Evolutionary conservation across 495 filamentous ascomycete species (phyloP), one percentile per base, ranked within the genome.

Genomic region (Penicillium subrubescens): DNA sequence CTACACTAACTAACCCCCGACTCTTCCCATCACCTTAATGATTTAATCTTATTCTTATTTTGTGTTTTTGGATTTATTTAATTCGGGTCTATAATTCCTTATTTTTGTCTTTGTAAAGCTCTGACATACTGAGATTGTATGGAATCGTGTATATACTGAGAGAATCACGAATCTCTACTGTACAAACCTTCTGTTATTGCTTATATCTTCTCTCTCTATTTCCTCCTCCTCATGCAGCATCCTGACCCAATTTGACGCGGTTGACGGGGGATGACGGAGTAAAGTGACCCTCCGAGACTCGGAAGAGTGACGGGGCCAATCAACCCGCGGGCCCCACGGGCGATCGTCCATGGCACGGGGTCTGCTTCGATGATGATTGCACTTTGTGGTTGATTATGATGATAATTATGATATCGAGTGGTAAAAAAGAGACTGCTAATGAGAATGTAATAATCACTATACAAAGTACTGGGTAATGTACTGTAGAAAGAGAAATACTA

Each of bases 341-440:
- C 43, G 61, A 72, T 72, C 64, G 62, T 59, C 69, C 67, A 68
- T 68, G 68, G 66, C 61, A 67, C 64, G 56, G 61, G 25, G 51
- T 58, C 15, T 46, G 52, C 33, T 70, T 70, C 65, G 65, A 70
- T 70, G 57, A 66, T 70, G 67, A 65, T 63, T 65, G 53, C 57
- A 69, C 56, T 66, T 31, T 31, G 25, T 5, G 21, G 23, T 29
- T 17, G 31, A 33, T 33, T 33, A 33, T 33, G 31, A 33, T 33
- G 31, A 33, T 33, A 33, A 3, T 33, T 33, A 33, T 33, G 5
- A 6, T 33, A 7, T 8, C 2, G 5, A 43, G 0, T 41, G 12
- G 0, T 41, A 41, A 27, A 27, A 27, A 27, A 27, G 25, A 27
- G 37, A 43, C 2, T 41, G 5, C 14, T 41, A 41, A 17, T 43